A percentile compares a stretch with the other conserved stretches of the same genome.
phyloP scores from a whole-genome alignment of 305 asterid genomes.

The Stenogyne calaminthoides region DNA sequence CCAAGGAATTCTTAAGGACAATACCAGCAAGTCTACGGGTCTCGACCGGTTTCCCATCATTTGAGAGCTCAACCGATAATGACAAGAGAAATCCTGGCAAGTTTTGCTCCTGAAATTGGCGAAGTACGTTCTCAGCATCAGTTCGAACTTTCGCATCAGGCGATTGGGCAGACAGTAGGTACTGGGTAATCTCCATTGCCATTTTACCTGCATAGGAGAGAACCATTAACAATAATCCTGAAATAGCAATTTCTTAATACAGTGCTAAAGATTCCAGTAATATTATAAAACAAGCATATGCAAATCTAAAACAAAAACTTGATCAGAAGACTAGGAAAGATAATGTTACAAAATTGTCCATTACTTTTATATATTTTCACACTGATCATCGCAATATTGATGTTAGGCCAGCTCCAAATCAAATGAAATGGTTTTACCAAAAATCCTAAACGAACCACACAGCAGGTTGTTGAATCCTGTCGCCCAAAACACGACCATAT shows the following conservation, averaged over 20 bases:
- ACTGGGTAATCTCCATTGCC: conserved; percentile 83
- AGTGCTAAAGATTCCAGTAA: neutral
- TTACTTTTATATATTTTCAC: neutral
- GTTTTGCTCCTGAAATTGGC: conserved; percentile 75
- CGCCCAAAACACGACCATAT: neutral
- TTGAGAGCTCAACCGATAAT: conserved; percentile 73
- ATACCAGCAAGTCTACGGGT: conserved; percentile 91
- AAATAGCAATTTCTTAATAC: neutral
- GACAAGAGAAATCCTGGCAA: conserved; percentile 75
- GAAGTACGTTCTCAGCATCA: conserved; percentile 66
- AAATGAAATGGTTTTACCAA: neutral
- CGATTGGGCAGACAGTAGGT: conserved; percentile 84
- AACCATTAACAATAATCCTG: neutral
- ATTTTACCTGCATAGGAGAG: conserved; percentile 43
- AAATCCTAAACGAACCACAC: neutral
- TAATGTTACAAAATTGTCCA: neutral
- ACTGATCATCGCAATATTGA: neutral
- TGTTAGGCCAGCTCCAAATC: neutral
- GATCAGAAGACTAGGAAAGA: neutral
- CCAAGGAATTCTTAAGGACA: conserved; percentile 81
- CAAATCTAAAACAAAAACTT: neutral
- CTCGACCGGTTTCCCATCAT: conserved; percentile 76
- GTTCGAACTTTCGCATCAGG: conserved; percentile 73
- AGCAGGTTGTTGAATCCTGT: neutral
- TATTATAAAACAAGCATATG: neutral